Evolutionary conservation across 768 basidiomycete genomes (phyloP), one percentile per base, ranked within the genome.

Genomic region (Russula sp.): DNA sequence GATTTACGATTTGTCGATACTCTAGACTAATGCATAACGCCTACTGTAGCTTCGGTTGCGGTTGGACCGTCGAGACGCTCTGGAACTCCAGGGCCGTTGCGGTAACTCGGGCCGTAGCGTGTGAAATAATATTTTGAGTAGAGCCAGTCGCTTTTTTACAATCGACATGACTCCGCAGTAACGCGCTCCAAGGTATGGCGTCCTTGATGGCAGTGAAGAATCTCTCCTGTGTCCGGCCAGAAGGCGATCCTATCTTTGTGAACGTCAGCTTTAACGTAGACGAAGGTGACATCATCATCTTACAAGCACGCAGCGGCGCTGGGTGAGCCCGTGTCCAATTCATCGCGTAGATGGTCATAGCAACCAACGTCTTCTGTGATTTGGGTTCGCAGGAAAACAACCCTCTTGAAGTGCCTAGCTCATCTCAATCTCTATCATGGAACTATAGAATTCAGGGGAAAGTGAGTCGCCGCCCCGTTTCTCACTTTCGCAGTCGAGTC

Each of bases 351-450:
- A 34, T 42, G 0, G 34, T 40, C 51, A 53, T 44, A 34, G 1
- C 35, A 27, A 37, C 39, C 18, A 13, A 48, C 22, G 27, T 31
- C 20, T 8, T 9, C 2, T 9, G 2, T 42, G 27, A 13, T 6
- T 31, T 32, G 11, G 4, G 6, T 20, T 49, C 22, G 22, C 50
- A 78, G 78, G 55, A 89, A 88, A 72, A 85, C 86, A 1, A 93
- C 92, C 0, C 75, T 96, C 56, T 73, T 95, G 50, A 95, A 94
- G 73, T 93, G 89, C 69, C 78, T 95, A 27, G 85, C 91, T 34
- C 88, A 94, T 74, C 77, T 95, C 39, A 84, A 84, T 61, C 72
- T 89, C 6, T 89, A 91, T 70, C 75, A 79, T 8, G 87, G 93
- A 2, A 77, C 82, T 50, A 78, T 91, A 34, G 66, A 82, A 14